Conservation (phyloP, 176 grass and related monocot genomes). For the Cymbopogon citratus region DNA sequence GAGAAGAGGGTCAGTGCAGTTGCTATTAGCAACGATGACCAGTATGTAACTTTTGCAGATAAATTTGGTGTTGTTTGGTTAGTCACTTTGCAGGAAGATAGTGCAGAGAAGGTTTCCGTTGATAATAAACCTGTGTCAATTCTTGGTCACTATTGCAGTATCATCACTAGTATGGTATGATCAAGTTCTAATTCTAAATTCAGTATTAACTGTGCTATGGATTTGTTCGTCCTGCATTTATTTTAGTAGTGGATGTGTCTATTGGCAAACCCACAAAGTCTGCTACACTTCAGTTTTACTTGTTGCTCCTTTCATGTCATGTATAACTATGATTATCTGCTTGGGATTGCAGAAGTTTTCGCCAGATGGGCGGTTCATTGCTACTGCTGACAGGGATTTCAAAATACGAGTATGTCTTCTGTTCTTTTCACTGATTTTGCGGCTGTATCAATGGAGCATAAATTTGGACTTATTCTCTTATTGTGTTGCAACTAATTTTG, state of each 20-base stretch:
- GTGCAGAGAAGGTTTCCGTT: conserved; percentile 24
- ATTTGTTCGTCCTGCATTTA: neutral
- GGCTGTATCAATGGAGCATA: neutral
- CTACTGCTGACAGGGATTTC: conserved; percentile 80
- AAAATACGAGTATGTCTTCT: conserved; percentile 80
- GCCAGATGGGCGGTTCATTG: conserved; percentile 85
- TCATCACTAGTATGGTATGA: conserved; percentile 87
- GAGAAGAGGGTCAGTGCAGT: conserved; percentile 87
- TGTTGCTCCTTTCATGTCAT: neutral
- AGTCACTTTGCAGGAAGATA: conserved; percentile 34
- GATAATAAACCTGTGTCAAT: conserved; percentile 58
- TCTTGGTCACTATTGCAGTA: conserved; percentile 95
- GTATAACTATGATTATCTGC: conserved; percentile 1
- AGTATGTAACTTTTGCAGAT: conserved; percentile 72
- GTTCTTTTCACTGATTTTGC: conserved; percentile 7
- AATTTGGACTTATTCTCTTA: conserved; percentile 21
- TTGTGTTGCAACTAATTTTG: conserved; percentile 19
- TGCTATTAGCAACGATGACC: conserved; percentile 54
- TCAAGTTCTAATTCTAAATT: neutral
- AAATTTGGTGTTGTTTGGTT: conserved; percentile 92
- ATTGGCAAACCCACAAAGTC: neutral
- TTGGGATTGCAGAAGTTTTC: conserved; percentile 67
- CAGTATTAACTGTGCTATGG: neutral
- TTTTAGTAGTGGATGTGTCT: neutral
- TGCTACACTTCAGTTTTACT: neutral